phyloP scores from a whole-genome alignment of 805 yeast species.

The Starmera amethionina region DNA sequence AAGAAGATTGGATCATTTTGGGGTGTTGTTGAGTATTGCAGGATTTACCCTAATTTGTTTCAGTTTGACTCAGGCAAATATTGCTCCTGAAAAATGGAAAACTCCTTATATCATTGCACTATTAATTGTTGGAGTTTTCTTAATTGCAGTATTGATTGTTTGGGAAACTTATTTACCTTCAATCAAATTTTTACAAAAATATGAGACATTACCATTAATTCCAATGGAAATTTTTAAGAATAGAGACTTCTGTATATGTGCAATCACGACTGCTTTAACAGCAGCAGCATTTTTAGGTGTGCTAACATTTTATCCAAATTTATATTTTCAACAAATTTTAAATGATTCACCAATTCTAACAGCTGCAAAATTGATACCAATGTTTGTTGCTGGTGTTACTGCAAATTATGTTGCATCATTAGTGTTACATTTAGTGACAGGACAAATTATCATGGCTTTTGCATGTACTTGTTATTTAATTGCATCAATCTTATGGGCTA shows the following conservation, averaged over 20 bases:
- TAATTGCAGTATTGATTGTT: conserved; percentile 24
- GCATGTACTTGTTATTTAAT: background rate
- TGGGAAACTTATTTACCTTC: conserved; percentile 30
- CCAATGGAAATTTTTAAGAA: conserved; percentile 34
- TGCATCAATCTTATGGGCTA: conserved; percentile 22
- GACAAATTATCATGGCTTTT: conserved; percentile 17
- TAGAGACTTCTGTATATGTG: conserved; percentile 28
- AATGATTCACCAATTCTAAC: conserved; percentile 30
- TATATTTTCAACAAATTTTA: conserved; percentile 33
- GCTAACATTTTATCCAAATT: conserved; percentile 19
- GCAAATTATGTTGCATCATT: conserved; percentile 38
- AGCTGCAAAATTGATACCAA: conserved; percentile 33
- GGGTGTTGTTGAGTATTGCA: conserved; percentile 29
- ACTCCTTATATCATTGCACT: conserved; percentile 37
- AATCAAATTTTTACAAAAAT: background rate
- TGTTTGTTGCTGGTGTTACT: conserved; percentile 30
- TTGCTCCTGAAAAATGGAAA: conserved; percentile 31
- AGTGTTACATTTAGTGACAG: conserved; percentile 34
- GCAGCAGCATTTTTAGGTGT: background rate
- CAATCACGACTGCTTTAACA: conserved; percentile 25
- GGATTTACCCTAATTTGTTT: conserved; percentile 34
- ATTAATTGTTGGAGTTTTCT: conserved; percentile 27
- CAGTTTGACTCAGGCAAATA: conserved; percentile 33
- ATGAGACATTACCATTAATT: conserved; percentile 29
- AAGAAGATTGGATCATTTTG: conserved; percentile 28